Evolutionary conservation across 345 rosid species (phyloP), one percentile per base, ranked within the genome.

Genomic region (Moricandia arvensis): DNA sequence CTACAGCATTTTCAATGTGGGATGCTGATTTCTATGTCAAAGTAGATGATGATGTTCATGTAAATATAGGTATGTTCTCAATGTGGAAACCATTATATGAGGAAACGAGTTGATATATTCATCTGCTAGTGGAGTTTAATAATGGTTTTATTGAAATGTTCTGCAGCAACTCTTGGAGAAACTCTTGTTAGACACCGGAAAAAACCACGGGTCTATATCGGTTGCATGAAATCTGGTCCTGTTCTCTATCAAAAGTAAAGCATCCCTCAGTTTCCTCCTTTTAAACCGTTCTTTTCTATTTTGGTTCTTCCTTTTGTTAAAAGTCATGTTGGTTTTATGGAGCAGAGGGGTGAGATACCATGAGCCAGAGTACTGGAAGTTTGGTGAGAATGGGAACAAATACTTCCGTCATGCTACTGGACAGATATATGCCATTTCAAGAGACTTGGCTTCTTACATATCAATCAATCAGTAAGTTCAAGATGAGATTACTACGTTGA

Each of bases 141-240:
- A n/a, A n/a, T 69, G 68, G 69, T 64, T 63, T 6, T 21, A 51
- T 12, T 66, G 53, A 45, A 75, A 68, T 64, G n/a, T n/a, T 71
- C 47, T 80, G 84, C 87, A 94, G 97, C 96, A 57, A 92, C 99
- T 55, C 93, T 95, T 1, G 97, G 97, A 34, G 96, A 89, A 84
- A 92, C 96, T 55, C 86, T 95, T 71, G 84, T 84, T 73, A 89
- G 97, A 79, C 91, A 95, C 82, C 72, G 93, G 51, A 83, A 85
- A 66, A 95, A 95, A 70, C 87, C 83, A 29, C 82, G 92, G 45
- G 86, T 90, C 10, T 94, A 91, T 68, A 87, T 94, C 5, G 99
- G 99, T 7, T 94, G 99, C 88, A 94, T 94, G 99, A 92, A 91
- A 77, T 94, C 99, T 41, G 99, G 99, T 71, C 97, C 97, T 7